A percentile compares a stretch with the other conserved stretches of the same genome.
Evolutionary conservation across 2,329 filamentous ascomycete genomes (phyloP).

Genomic region (Lachnellula suecica): DNA sequence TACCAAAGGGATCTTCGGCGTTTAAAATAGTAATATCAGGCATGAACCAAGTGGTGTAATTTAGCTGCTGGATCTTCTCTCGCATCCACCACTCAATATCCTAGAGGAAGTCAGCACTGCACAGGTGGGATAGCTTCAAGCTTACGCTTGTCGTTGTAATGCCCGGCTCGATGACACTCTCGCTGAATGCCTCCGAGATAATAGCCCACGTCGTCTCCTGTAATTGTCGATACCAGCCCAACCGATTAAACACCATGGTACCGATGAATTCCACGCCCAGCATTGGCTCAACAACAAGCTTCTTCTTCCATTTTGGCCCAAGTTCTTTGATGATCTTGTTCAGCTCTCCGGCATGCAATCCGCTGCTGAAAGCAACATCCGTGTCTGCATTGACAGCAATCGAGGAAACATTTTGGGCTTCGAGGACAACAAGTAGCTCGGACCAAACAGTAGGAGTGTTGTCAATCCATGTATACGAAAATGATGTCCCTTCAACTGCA

Average conservation of each 20-base stretch:
- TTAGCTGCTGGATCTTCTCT: constrained; percentile 46
- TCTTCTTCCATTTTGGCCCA: constrained; percentile 38
- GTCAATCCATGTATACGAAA: constrained; percentile 45
- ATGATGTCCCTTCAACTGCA: constrained; percentile 29
- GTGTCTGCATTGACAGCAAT: constrained; percentile 46
- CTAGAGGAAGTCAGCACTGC: constrained; percentile 7
- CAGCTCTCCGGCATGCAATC: constrained; percentile 48
- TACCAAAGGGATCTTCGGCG: constrained; percentile 11
- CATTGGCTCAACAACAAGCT: constrained; percentile 44
- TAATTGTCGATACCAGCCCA: constrained; percentile 44
- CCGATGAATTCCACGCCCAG: constrained; percentile 46
- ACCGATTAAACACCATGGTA: constrained; percentile 40
- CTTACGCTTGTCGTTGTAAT: constrained; percentile 38
- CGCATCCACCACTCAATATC: constrained; percentile 53
- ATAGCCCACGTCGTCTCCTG: constrained; percentile 52
- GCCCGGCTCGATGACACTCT: constrained; percentile 41
- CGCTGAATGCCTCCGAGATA: constrained; percentile 46
- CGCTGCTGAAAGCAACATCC: constrained; percentile 46
- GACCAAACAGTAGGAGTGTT: constrained; percentile 45
- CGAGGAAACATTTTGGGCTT: constrained; percentile 33
- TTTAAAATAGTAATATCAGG: constrained; percentile 44
- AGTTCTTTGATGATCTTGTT: constrained; percentile 36
- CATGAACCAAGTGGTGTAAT: constrained; percentile 54
- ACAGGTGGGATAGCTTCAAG: neutral
- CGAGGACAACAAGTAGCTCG: constrained; percentile 39